phyloP scores from a whole-genome alignment of 257 asterid genomes.

The Petrea volubilis region DNA sequence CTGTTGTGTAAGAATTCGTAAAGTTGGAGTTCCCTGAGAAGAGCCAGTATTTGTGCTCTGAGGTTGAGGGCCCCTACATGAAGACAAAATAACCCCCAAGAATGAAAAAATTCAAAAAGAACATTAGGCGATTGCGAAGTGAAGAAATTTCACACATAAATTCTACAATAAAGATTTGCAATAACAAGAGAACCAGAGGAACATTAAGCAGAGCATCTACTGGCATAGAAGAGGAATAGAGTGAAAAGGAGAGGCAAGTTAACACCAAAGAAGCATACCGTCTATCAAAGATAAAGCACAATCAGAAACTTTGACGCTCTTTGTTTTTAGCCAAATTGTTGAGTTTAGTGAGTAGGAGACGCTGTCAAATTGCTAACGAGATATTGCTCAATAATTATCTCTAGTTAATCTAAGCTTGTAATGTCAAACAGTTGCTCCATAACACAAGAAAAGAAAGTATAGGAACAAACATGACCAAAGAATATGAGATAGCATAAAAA shows the following conservation, averaged over 20 bases:
- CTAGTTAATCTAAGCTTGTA: not conserved
- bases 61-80: conserved; percentile 38
- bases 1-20: conserved; percentile 36
- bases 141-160: conserved; percentile 1
- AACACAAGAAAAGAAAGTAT: not conserved
- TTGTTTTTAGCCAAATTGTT: not conserved
- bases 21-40: conserved; percentile 27
- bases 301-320: not conserved
- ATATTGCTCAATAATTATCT: not conserved
- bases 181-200: conserved; percentile 10
- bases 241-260: no score
- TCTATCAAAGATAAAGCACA: not conserved
- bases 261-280: not conserved
- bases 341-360: not conserved
- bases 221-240: not conserved
- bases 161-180: not conserved
- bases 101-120: not conserved
- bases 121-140: not conserved
- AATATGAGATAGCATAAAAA: not conserved
- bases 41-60: conserved; percentile 35
- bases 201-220: not conserved
- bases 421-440: not conserved
- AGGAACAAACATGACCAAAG: not conserved
- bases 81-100: conserved; percentile 6
- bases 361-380: not conserved